Evolutionary conservation across 2,329 filamentous ascomycete genomes (phyloP), one percentile per base, ranked within the genome.

Genomic region (Apiospora sp.): DNA sequence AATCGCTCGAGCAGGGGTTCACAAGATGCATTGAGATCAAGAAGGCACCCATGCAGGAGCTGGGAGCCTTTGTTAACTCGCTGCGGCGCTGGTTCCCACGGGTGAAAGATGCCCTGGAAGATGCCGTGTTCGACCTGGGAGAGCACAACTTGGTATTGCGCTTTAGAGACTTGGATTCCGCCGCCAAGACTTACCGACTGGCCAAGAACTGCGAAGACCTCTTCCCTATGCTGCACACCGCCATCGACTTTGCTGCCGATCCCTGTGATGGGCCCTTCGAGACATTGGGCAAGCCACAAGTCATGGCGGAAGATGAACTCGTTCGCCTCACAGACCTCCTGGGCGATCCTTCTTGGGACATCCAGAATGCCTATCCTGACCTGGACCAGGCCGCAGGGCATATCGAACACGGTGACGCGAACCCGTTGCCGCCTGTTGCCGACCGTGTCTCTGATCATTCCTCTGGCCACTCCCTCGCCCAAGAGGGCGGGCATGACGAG

Each of bases 91-190:
- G 58, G 37, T 70, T 70, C 34, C 67, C 24, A n/a, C n/a, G 61
- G 5, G 44, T 49, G 1, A 30, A 70, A 27, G 70, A 72, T 13
- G 67, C 43, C 22, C n/a, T 73, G 16, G 72, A 73, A 67, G 69
- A 73, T 27, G 58, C n/a, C 7, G 37, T 68, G 67, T 64, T 54
- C 44, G 54, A 70, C 16, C 4, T 43, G n/a, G 16, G 22, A n/a
- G 67, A 48, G n/a, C 34, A 14, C 48, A 46, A 12, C 4, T 7
- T 71, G 14, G 22, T 70, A 7, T 46, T 71, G 48, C 49, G 34
- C 27, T 73, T 71, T 43, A 72, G 64, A 34, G 71, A 72, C 43
- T 7, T 73, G 30, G 72, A 73, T 10, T 72, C 37, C 48, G 72
- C 72, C 34, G 67, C 49, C n/a, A 68, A 67, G 19, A 61, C 69